phyloP scores from a whole-genome alignment of 2,329 filamentous ascomycete species.

The Venturia carpophila region DNA sequence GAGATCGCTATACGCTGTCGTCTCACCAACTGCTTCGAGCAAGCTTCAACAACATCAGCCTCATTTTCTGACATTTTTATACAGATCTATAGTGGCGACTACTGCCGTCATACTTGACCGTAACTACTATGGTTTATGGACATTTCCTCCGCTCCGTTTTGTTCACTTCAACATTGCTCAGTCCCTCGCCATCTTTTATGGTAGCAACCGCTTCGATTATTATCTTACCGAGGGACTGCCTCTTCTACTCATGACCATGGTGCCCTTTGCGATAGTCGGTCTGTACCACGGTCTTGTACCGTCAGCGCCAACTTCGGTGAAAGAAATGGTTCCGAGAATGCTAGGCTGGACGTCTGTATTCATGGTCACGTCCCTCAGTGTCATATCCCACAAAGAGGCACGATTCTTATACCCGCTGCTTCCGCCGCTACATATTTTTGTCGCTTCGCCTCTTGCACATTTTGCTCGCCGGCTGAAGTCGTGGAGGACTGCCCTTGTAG shows the following conservation, averaged over 20 bases:
- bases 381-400: constrained; percentile 92
- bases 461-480: constrained; percentile 52
- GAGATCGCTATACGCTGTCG: not conserved
- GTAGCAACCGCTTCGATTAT: constrained; percentile 83
- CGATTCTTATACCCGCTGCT: constrained; percentile 93
- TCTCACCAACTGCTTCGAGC: not conserved
- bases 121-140: constrained; percentile 76
- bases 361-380: constrained; percentile 58
- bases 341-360: constrained; percentile 43
- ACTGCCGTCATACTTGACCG: constrained; percentile 63
- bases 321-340: constrained; percentile 20
- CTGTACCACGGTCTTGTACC: constrained; percentile 42
- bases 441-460: constrained; percentile 56
- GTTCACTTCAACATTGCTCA: constrained; percentile 86
- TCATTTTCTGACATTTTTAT: constrained; percentile 17
- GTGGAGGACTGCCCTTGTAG: constrained; percentile 36
- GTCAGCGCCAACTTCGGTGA: not conserved
- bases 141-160: constrained; percentile 80
- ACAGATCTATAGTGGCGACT: constrained; percentile 50
- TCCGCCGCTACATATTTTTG: constrained; percentile 74
- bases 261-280: constrained; percentile 66
- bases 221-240: constrained; percentile 87
- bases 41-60: not conserved
- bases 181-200: constrained; percentile 86
- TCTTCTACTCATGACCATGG: constrained; percentile 70